Base-by-base conservation (phyloP, 768 basidiomycete species). In the Hygrophorus russula region DNA sequence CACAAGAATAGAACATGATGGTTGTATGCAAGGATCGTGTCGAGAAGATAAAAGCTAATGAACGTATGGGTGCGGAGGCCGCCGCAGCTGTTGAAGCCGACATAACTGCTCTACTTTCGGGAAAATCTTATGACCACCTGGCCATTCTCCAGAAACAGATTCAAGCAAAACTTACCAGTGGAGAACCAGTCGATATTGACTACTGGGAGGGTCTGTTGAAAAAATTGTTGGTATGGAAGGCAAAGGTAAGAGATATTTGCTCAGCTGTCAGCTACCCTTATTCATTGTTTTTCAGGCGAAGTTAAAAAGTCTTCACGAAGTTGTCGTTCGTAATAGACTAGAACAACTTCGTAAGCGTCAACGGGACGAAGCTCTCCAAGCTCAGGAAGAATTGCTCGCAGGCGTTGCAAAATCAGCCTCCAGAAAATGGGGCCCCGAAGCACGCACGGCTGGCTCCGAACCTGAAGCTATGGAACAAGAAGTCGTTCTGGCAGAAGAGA, bases 281-380 rank as follows among this genome's bases (percentile, higher is more conserved):
- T 20, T 10, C 6, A 36, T 29, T 45, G 37, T 24, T 24, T 7
- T 45, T 17, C 38, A 94, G 91, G 84, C 91, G 5, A 96, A 93
- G 56, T 71, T 99, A 32, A 88, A 89, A 59, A 76, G 72, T 53
- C 70, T 98, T 41, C 96, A 99, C 56, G 92, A 98, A 67, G 85
- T 98, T 20, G 93, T 98, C 9, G 88, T 99, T 41, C 82, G 88
- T 45, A 99, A 99, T 58, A 78, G 96, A 34, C 69, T 99, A 11
- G 96, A 98, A 55, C 92, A 98, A 54, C 77, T 99, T 40, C 86
- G 96, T 43, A 92, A 92, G 60, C 77, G 83, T 41, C 96, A 99
- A 62, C 76, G 96, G 46, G 94, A 98, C 54, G 96, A 98, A 59
- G 96, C 96, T 2, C 59, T 93, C 38, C 86, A 87, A 52, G 91